Evolutionary conservation across 441 rosid species (phyloP).

Genomic region (Jatropha podagrica): DNA sequence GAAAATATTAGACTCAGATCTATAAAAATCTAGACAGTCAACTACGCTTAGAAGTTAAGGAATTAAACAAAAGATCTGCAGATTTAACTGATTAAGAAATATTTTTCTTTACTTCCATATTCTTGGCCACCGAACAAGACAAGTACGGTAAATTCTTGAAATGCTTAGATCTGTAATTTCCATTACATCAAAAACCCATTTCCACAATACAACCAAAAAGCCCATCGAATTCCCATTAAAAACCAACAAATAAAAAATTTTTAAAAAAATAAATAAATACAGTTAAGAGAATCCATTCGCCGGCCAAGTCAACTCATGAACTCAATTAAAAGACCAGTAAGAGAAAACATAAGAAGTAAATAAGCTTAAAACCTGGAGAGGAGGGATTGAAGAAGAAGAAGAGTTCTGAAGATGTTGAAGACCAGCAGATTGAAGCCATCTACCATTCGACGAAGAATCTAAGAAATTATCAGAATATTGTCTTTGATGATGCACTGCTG

Average conservation of each 20-base stretch:
- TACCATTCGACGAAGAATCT: constrained; percentile 70
- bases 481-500: constrained; percentile 81
- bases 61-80: neutral
- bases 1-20: constrained; percentile 29
- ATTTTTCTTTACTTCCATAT: neutral
- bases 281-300: neutral
- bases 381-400: constrained; percentile 51
- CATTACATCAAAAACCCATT: neutral
- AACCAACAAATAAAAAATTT: neutral
- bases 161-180: constrained; percentile 23
- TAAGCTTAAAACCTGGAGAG: constrained; percentile 47
- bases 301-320: neutral
- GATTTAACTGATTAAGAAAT: neutral
- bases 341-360: neutral
- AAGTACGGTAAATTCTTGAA: neutral
- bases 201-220: neutral
- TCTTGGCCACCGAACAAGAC: neutral
- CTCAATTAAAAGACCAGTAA: neutral
- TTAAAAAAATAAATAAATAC: neutral
- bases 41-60: too few relatives aligned
- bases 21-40: constrained; percentile 17
- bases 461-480: constrained; percentile 77
- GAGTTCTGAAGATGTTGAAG: constrained; percentile 71
- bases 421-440: constrained; percentile 96
- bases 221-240: neutral